phyloP scores from a whole-genome alignment of 805 yeast species.

The Sugiyamaella boreocaroliniensis region DNA sequence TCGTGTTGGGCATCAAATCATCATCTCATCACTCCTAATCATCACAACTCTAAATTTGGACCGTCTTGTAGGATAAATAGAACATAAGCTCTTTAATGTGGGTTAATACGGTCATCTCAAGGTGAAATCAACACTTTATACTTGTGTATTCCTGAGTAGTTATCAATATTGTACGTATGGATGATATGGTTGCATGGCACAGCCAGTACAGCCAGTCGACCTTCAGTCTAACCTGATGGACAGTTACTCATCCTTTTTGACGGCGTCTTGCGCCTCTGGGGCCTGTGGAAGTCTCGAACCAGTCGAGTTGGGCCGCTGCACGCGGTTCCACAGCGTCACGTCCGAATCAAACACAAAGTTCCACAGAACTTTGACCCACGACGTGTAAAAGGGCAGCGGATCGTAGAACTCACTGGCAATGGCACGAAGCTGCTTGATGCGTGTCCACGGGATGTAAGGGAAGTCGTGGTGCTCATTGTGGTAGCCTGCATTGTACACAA shows the following conservation, averaged over 20 bases:
- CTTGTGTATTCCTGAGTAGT: too few relatives aligned
- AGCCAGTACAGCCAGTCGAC: too few relatives aligned
- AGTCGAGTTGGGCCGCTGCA: constrained; percentile 43
- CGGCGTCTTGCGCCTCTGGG: neutral
- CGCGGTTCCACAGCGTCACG: constrained; percentile 73
- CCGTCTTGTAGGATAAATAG: too few relatives aligned
- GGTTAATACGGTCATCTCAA: too few relatives aligned
- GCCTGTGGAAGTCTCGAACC: neutral
- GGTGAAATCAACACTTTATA: too few relatives aligned
- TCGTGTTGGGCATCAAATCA: too few relatives aligned
- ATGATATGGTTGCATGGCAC: too few relatives aligned
- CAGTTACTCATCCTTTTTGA: constrained; percentile 1
- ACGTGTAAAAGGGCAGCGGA: constrained; percentile 65
- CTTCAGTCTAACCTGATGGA: too few relatives aligned
- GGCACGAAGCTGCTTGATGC: constrained; percentile 52
- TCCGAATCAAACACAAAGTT: constrained; percentile 63
- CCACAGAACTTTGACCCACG: constrained; percentile 73
- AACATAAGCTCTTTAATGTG: too few relatives aligned
- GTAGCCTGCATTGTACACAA: constrained; percentile 91
- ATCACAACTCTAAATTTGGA: too few relatives aligned
- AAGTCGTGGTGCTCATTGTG: constrained; percentile 95
- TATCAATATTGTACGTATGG: too few relatives aligned
- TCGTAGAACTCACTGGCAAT: constrained; percentile 78
- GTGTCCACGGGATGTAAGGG: constrained; percentile 89
- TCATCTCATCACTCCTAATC: too few relatives aligned